phyloP scores from a whole-genome alignment of 305 asterid species.

The Fraxinus ornus region DNA sequence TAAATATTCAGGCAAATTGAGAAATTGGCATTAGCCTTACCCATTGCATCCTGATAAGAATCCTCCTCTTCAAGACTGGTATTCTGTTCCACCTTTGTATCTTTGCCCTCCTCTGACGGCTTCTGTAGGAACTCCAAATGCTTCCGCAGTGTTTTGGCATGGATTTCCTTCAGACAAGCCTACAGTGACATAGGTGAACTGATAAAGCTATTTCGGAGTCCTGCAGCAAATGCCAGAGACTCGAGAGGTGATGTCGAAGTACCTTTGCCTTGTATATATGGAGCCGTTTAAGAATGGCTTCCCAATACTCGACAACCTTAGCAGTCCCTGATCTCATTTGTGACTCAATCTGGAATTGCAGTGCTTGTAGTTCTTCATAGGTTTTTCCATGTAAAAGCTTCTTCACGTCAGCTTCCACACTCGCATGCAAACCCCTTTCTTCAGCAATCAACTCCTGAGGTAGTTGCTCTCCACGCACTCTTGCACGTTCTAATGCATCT shows the following conservation, averaged over 20 bases:
- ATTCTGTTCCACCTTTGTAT: constrained; percentile 32
- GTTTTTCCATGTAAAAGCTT: constrained; percentile 55
- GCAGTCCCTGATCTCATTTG: constrained; percentile 75
- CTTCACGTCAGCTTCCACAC: constrained; percentile 66
- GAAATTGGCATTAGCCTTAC: constrained; percentile 24
- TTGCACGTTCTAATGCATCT: constrained; percentile 67
- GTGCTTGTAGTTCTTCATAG: constrained; percentile 44
- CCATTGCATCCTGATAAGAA: constrained; percentile 41
- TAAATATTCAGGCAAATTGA: constrained; percentile 10
- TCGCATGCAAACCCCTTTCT: constrained; percentile 63
- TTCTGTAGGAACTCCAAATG: constrained; percentile 59
- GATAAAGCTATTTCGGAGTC: constrained; percentile 21
- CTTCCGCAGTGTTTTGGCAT: constrained; percentile 62
- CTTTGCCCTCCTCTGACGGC: constrained; percentile 44
- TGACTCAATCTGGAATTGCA: constrained; percentile 59
- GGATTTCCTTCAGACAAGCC: constrained; percentile 81
- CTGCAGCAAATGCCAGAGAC: constrained; percentile 20
- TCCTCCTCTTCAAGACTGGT: constrained; percentile 39
- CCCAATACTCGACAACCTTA: constrained; percentile 77
- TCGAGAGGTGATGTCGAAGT: constrained; percentile 6
- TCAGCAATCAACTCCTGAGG: constrained; percentile 61
- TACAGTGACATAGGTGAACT: constrained; percentile 31
- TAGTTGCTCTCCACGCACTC: constrained; percentile 69
- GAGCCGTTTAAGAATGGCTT: constrained; percentile 65
- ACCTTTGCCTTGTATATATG: constrained; percentile 83